Evolutionary conservation across 148 eudicot genomes (phyloP).

Genomic region (Fagopyrum homotropicum): DNA sequence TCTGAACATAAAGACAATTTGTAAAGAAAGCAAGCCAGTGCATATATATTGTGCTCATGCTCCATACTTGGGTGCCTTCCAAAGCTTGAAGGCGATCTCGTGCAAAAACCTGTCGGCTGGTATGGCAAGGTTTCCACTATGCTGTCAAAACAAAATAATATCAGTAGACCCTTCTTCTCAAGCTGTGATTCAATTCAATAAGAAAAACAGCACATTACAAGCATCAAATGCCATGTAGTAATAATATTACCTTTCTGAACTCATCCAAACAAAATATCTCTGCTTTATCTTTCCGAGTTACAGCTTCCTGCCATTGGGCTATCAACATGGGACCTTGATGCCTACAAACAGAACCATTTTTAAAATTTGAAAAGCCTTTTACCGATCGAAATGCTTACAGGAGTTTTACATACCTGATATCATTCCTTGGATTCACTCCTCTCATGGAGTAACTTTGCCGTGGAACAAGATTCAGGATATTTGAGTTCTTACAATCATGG

Average conservation of each 20-base stretch:
- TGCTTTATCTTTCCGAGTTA: constrained; percentile 73
- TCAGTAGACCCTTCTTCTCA: not conserved
- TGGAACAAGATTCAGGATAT: constrained; percentile 44
- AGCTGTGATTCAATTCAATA: not conserved
- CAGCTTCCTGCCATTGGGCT: constrained; percentile 87
- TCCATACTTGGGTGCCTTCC: constrained; percentile 99
- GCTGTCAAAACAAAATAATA: constrained; percentile 33
- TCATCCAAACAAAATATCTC: constrained; percentile 59
- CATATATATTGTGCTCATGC: constrained; percentile 36
- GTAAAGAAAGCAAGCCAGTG: constrained; percentile 1
- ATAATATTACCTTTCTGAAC: constrained; percentile 56
- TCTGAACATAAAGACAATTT: not conserved
- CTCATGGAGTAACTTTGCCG: constrained; percentile 76
- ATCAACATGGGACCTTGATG: constrained; percentile 60
- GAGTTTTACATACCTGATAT: constrained; percentile 46
- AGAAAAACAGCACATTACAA: not conserved
- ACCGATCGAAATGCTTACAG: not conserved
- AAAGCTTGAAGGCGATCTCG: constrained; percentile 90
- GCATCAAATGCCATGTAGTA: not conserved
- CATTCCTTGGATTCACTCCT: constrained; percentile 46
- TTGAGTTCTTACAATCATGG: constrained; percentile 25
- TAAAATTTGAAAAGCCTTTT: constrained; percentile 7
- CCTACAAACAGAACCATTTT: constrained; percentile 33
- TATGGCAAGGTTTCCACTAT: constrained; percentile 71
- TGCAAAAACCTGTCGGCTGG: constrained; percentile 86